phyloP scores from a whole-genome alignment of 257 asterid species.

The Solanum medicagineum region DNA sequence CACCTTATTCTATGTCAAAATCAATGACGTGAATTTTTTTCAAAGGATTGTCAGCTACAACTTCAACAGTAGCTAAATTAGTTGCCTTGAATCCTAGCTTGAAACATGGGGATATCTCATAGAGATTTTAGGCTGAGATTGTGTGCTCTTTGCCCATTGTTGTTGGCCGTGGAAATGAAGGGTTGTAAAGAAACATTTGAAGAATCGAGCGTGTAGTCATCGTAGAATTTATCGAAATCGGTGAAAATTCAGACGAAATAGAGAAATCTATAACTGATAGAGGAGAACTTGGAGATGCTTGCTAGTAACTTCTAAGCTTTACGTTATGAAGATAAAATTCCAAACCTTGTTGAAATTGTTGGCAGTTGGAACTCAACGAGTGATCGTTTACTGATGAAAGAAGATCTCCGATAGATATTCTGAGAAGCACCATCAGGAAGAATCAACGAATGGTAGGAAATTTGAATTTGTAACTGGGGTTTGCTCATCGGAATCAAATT shows the following conservation, averaged over 20 bases:
- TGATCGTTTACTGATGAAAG: constrained; percentile 48
- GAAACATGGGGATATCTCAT: constrained; percentile 60
- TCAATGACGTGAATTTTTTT: constrained; percentile 57
- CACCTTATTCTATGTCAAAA: constrained; percentile 66
- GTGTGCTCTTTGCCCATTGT: constrained; percentile 22
- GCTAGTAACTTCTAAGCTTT: constrained; percentile 42
- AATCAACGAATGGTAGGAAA: constrained; percentile 38
- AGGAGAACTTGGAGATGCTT: constrained; percentile 40
- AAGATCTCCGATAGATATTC: constrained; percentile 30
- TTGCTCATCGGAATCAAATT: constrained; percentile 13
- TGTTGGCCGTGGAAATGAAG: background rate
- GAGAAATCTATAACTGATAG: constrained; percentile 41
- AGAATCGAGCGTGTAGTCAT: background rate
- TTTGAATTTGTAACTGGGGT: constrained; percentile 7
- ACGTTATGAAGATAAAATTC: constrained; percentile 58
- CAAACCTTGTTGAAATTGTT: constrained; percentile 6
- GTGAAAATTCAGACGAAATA: constrained; percentile 23
- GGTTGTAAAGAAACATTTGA: background rate
- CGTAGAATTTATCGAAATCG: constrained; percentile 15
- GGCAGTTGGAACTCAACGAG: constrained; percentile 41
- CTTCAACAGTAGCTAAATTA: constrained; percentile 60
- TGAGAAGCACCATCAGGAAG: constrained; percentile 29
- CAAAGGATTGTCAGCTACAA: constrained; percentile 20
- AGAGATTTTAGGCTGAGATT: constrained; percentile 27
- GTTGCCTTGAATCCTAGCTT: constrained; percentile 88